Evolutionary conservation across 1,284 basidiomycete species (phyloP).

Genomic region (Apiotrichum akiyoshidainum): DNA sequence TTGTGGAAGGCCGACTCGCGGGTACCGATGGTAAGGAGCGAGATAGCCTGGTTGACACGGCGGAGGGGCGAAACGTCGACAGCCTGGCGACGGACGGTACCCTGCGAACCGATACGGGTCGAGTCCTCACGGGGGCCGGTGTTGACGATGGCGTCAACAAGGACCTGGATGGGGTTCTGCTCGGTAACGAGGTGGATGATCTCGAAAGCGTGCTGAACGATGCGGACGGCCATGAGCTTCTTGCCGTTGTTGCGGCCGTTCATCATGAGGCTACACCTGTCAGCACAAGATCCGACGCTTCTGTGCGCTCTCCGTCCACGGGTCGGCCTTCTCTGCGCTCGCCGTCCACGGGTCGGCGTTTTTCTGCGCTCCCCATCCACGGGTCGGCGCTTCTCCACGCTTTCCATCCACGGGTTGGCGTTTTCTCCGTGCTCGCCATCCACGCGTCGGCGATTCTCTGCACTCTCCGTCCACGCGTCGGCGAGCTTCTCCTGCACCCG

Average conservation of each 20-base stretch:
- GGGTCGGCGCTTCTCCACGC: not conserved
- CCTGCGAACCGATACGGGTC: conserved; percentile 99
- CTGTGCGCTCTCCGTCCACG: not conserved
- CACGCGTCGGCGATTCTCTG: not conserved
- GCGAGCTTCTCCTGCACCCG: too few species aligned
- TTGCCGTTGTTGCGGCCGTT: conserved; percentile 99
- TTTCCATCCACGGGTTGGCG: not conserved
- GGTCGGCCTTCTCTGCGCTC: not conserved
- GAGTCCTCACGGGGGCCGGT: conserved; percentile 99
- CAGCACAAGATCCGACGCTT: not conserved
- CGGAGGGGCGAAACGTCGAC: conserved; percentile 99
- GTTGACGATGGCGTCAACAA: conserved; percentile 98
- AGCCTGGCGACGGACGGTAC: conserved; percentile 98
- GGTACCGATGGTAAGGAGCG: conserved; percentile 93
- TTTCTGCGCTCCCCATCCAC: not conserved
- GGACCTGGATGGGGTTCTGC: conserved; percentile 98
- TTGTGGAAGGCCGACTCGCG: conserved; percentile 99
- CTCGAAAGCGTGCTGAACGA: conserved; percentile 99
- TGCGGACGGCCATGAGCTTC: conserved; percentile 98
- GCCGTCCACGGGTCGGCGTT: not conserved
- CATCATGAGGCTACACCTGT: conserved; percentile 82
- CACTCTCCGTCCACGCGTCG: not conserved
- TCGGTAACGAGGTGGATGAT: conserved; percentile 99
- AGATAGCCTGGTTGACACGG: conserved; percentile 95
- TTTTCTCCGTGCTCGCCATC: not conserved